Conservation (phyloP, 139 green algal genomes). For the Dunaliella sp. region DNA sequence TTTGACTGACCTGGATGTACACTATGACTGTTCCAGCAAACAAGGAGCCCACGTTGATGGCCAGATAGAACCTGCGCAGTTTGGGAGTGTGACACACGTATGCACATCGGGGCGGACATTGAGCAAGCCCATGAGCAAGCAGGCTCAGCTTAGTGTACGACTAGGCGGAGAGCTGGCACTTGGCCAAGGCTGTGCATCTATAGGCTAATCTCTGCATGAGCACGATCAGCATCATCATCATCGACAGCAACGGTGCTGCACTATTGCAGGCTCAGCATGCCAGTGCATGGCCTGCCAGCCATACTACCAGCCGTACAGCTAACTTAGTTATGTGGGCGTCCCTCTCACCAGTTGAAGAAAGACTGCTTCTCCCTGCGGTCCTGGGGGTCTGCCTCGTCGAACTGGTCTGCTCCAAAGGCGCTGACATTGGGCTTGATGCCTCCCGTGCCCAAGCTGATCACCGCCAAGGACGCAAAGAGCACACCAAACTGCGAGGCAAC, state of each 20-base stretch:
- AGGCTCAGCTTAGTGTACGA: too few relatives aligned
- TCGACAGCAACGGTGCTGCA: background rate
- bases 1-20: constrained; percentile 57
- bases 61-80: constrained; percentile 86
- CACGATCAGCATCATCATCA: too few relatives aligned
- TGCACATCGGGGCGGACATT: too few relatives aligned
- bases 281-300: too few relatives aligned
- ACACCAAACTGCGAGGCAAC: constrained; percentile 52
- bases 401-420: constrained; percentile 96
- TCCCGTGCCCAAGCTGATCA: constrained; percentile 90
- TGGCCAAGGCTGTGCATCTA: too few relatives aligned
- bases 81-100: background rate
- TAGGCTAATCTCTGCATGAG: too few relatives aligned
- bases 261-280: background rate
- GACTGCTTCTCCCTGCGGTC: constrained; percentile 80
- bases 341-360: constrained; percentile 20
- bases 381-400: constrained; percentile 78
- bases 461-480: constrained; percentile 72
- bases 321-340: too few relatives aligned
- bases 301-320: too few relatives aligned
- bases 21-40: constrained; percentile 77
- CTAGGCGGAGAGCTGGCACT: too few relatives aligned
- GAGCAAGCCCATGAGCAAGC: too few relatives aligned
- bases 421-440: constrained; percentile 98
- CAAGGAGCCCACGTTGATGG: constrained; percentile 91